Evolutionary conservation across 2,329 filamentous ascomycete genomes (phyloP).

Genomic region (Juglanconis juglandina): DNA sequence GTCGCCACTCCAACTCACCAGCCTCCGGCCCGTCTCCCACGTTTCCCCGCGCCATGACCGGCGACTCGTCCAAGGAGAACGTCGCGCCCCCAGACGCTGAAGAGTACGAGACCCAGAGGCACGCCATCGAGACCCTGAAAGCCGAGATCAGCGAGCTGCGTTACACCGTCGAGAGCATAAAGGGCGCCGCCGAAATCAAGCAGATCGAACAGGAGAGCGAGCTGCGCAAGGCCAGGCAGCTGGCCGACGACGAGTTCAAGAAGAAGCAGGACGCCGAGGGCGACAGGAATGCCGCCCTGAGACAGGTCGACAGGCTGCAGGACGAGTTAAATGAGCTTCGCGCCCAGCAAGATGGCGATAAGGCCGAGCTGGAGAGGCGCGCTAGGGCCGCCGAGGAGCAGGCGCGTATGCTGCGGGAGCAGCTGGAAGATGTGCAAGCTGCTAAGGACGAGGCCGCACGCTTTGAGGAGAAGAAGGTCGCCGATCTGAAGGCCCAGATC

Average conservation of each 20-base stretch:
- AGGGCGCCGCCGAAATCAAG: constrained; percentile 81
- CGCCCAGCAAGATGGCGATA: constrained; percentile 50
- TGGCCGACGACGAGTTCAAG: constrained; percentile 83
- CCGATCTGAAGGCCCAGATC: constrained; percentile 53
- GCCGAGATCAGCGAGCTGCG: constrained; percentile 83
- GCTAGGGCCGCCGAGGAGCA: constrained; percentile 71
- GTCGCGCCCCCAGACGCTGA: constrained; percentile 56
- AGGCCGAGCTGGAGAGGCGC: constrained; percentile 64
- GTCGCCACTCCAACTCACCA: constrained; percentile 1
- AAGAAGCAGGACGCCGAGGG: constrained; percentile 57
- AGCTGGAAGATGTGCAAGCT: constrained; percentile 67
- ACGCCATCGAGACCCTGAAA: constrained; percentile 72
- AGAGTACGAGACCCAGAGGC: constrained; percentile 55
- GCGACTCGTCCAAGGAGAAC: constrained; percentile 59
- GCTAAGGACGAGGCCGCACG: constrained; percentile 69
- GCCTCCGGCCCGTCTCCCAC: constrained; percentile 15
- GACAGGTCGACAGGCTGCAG: constrained; percentile 48
- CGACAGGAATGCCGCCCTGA: constrained; percentile 46
- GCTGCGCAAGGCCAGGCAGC: constrained; percentile 72
- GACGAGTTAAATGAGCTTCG: constrained; percentile 51
- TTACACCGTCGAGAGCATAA: constrained; percentile 82
- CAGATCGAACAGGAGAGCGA: constrained; percentile 79
- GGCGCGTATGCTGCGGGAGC: constrained; percentile 71
- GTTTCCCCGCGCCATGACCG: constrained; percentile 42
- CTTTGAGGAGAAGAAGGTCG: constrained; percentile 50